A percentile compares a stretch with the other conserved stretches of the same genome.
Conservation (phyloP, 331 rosid species). For the Cydonia oblonga region DNA sequence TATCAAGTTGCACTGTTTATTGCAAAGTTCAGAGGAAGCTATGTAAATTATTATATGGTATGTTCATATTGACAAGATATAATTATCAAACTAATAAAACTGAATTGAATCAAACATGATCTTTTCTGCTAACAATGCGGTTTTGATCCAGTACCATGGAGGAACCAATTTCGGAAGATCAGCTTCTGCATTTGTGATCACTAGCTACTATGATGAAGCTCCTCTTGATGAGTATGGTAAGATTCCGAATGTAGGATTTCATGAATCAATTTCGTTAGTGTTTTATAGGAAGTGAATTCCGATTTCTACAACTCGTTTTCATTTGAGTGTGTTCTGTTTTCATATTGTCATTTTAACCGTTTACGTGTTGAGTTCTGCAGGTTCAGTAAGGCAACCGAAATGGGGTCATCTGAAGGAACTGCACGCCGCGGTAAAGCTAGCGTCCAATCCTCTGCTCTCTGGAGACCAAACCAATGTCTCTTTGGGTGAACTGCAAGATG, state of each 20-base stretch:
- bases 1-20: conserved; percentile 67
- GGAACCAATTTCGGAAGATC: conserved; percentile 87
- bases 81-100: background rate
- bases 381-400: conserved; percentile 70
- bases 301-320: too few species aligned
- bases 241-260: background rate
- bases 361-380: conserved; percentile 24
- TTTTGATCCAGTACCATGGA: conserved; percentile 63
- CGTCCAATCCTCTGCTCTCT: conserved; percentile 42
- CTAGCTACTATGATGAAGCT: conserved; percentile 75
- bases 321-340: too few species aligned
- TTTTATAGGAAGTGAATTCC: too few species aligned
- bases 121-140: background rate
- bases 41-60: conserved; percentile 72
- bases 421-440: conserved; percentile 64
- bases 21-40: conserved; percentile 66
- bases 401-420: conserved; percentile 87
- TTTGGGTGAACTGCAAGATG: conserved; percentile 44
- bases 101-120: background rate
- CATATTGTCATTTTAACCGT: background rate
- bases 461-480: conserved; percentile 30
- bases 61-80: background rate
- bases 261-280: background rate
- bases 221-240: conserved; percentile 89
- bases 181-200: conserved; percentile 44